Evolutionary conservation across 1,284 basidiomycete species (phyloP), one percentile per base, ranked within the genome.

Genomic region (Leccinum ponderosum): DNA sequence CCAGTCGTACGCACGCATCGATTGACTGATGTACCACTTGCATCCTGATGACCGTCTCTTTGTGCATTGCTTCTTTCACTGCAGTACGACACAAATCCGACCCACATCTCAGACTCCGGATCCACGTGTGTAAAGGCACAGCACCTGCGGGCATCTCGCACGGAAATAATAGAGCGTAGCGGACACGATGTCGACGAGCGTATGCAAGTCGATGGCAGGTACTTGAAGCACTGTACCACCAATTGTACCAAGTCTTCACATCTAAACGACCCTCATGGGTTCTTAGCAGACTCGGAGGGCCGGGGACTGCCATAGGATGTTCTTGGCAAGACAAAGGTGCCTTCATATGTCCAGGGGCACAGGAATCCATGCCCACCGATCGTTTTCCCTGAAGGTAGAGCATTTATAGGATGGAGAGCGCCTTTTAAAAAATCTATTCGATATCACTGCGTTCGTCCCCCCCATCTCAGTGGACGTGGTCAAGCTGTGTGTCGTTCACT

Each of bases 101-200:
- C 64, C 9, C 69, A 67, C 55, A 71, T 55, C 12, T 69, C 73
- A 0, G 61, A 68, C 42, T 71, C 69, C 5, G 50, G 50, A 8
- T 69, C 69, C 29, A 29, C 29, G 1, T 0, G 62, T 67, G 47
- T 58, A 74, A 29, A 74, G 44, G 35, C 69, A 73, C 3, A 74
- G 71, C 11, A 61, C 73, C 9, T 69, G 69, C 0, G 71, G 71
- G 50, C 55, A 57, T 2, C 44, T 52, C 11, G 67, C 69, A 1
- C 55, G 59, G 62, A 71, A 73, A 55, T 73, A 71, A 44, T 67
- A 73, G 6, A 71, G n/a, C 5, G 68, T 72, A 3, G 59, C 54
- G 0, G 73, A 73, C 0, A 61, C 0, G 0, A 70, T 74, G 55
- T 71, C 73, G 17, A 73, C 4, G 25, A 73, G 69, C 0, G 69